Base-by-base conservation (phyloP, 116 monocot genomes). In the Dioscorea cayenensis region DNA sequence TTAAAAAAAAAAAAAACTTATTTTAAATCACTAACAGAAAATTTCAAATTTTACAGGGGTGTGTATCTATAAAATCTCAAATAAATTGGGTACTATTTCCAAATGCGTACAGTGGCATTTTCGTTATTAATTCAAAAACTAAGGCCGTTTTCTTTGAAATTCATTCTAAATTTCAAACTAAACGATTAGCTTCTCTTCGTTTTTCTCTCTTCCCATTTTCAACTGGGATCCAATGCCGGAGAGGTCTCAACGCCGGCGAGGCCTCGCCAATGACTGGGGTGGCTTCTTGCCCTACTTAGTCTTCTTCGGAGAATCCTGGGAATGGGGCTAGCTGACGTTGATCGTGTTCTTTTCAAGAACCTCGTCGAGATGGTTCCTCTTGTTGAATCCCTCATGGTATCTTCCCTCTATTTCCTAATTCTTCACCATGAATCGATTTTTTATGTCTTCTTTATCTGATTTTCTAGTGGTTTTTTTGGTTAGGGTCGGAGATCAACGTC, bases 301-400 rank as follows among this genome's bases (percentile, higher is more conserved):
- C 43, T 3, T 59, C 71, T 49, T 51, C 62, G 12, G 36, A 13
- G 16, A 66, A 25, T 25, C 61, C 79, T 48, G 80, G 16, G 11
- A 68, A 63, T 22, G 83, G 72, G 18, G 78, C 77, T 29, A n/a
- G n/a, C n/a, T 17, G 81, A 83, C 76, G 78, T 96, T 71, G 95
- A 96, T 72, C 65, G 79, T 14, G 85, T 87, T 60, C 92, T 96
- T 28, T 92, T 85, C 75, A 85, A 81, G 58, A 92, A 96, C 82
- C 85, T 96, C 69, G 92, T 96, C 51, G 95, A 96, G 80, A 87
- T 96, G 77, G 89, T 96, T 23, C 95, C 95, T 52, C 87, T 96
- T 36, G 85, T 96, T 49, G 95, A 96, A 38, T 90, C 95, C 50
- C 90, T 96, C 75, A 89, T 96, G 95, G 95, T 96, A 19, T 17